A percentile compares a stretch with the other conserved stretches of the same genome.
Evolutionary conservation across 257 asterid species (phyloP).

Genomic region (Solanum tarapatanum): DNA sequence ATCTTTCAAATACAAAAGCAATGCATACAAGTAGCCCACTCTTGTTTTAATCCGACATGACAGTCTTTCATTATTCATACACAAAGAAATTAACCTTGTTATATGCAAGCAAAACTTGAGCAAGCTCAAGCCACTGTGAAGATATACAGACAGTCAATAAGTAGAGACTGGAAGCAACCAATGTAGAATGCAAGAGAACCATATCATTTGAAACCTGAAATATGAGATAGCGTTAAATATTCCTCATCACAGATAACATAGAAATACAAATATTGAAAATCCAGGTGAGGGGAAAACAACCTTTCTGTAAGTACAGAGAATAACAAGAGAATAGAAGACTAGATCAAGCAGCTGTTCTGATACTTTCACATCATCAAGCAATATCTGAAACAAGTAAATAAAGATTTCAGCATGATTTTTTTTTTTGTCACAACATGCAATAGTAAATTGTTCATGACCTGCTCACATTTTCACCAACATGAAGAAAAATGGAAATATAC

Average conservation of each 20-base stretch:
- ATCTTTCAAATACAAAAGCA: background rate
- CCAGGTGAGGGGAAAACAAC: constrained; percentile 21
- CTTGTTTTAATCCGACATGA: background rate
- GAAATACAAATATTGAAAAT: background rate
- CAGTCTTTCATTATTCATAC: background rate
- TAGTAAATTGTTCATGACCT: background rate
- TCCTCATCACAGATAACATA: constrained; percentile 8
- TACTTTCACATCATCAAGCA: constrained; percentile 76
- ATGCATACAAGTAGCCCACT: background rate
- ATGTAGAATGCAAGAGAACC: constrained; percentile 85
- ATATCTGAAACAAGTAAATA: constrained; percentile 43
- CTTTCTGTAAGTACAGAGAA: constrained; percentile 70
- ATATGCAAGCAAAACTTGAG: constrained; percentile 77
- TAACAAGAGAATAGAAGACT: constrained; percentile 59
- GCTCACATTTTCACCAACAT: background rate
- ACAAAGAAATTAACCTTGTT: constrained; percentile 41
- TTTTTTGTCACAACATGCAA: constrained; percentile 4
- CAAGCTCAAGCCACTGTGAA: constrained; percentile 78
- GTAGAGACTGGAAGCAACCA: constrained; percentile 82
- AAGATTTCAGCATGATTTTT: background rate
- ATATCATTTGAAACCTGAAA: constrained; percentile 42
- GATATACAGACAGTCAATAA: constrained; percentile 66
- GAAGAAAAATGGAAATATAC: background rate
- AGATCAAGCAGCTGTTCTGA: constrained; percentile 84
- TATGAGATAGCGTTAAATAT: constrained; percentile 27